These are phyloP conservation scores for Suillus subluteus DNA, from an alignment of 768 basidiomycete genomes.

Conservation along the genomic window DNA sequence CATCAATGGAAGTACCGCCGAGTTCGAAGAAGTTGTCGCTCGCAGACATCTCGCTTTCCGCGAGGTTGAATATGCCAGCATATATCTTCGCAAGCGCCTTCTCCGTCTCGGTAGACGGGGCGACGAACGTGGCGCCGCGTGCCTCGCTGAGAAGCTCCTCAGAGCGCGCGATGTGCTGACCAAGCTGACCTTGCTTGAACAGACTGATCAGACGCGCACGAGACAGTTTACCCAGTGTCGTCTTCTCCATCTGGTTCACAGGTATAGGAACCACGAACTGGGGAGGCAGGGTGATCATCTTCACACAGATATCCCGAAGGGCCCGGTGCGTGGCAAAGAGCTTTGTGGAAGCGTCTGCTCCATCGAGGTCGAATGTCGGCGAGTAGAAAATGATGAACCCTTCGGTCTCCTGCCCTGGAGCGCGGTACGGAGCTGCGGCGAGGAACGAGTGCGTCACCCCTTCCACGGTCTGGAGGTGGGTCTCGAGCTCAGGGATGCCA, in stretches of 20 bases:
- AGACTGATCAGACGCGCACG: constrained; percentile 38
- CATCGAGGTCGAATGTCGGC: constrained; percentile 26
- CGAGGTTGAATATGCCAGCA: constrained; percentile 35
- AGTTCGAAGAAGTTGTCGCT: constrained; percentile 44
- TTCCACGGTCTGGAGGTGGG: constrained; percentile 40
- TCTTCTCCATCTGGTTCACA: constrained; percentile 41
- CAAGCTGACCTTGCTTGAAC: constrained; percentile 39
- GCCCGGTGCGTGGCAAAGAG: constrained; percentile 33
- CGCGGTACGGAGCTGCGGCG: constrained; percentile 40
- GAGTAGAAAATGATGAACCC: constrained; percentile 45
- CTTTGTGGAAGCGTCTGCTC: constrained; percentile 27
- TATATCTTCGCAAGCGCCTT: constrained; percentile 34
- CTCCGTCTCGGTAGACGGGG: constrained; percentile 30
- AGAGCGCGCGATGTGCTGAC: constrained; percentile 31
- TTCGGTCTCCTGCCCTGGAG: constrained; percentile 41
- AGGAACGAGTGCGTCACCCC: constrained; percentile 37
- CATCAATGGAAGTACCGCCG: constrained; percentile 45
- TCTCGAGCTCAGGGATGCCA: constrained; percentile 38
- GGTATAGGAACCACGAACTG: constrained; percentile 44
- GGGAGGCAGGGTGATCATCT: constrained; percentile 39
- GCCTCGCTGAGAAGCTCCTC: constrained; percentile 28
- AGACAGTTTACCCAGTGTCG: constrained; percentile 48
- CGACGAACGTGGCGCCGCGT: constrained; percentile 27
- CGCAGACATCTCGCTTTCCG: constrained; percentile 26
- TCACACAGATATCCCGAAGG: constrained; percentile 33